Base-by-base conservation (phyloP, 805 yeast genomes). In the Saccharomycopsis selenospora region DNA sequence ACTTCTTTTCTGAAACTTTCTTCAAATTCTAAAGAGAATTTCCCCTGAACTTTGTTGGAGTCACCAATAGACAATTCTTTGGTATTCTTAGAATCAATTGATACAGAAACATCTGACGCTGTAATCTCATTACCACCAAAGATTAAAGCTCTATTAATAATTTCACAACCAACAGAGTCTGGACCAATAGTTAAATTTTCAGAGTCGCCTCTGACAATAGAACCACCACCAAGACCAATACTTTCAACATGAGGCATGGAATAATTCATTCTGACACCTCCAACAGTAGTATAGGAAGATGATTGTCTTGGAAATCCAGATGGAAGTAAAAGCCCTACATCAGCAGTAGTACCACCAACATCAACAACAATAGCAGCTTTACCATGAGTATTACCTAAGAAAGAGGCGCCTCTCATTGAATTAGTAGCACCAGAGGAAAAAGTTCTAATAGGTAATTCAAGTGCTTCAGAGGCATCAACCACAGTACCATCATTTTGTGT, bases 401-500 rank as follows among this genome's bases (percentile, higher is more conserved):
- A 69, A 0, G 75, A 65, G 1, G 77, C 77, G 40, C 75, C 75
- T 53, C 72, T 57, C 70, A 71, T 70, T 8, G 73, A 69, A 52
- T 71, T 70, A 11, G 76, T 73, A 2, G 76, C 72, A 40, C 77
- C 77, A 8, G 76, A 71, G 3, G 73, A 67, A 55, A 72, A 72
- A 1, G 77, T 72, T 38, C 68, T 58, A 29, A 73, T 72, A n/a
- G 77, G 77, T 3, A 64, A 56, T 25, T 58, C 56, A 40, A 64
- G 49, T 0, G 73, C 75, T 27, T 70, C 75, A 5, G 57, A 49
- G 4, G 68, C 66, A 2, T 72, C 59, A 3, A 71, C 55, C 13
- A 72, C 67, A 1, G 77, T 72, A 4, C 77, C 78, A 51, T 73
- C 76, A 55, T 73, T 73, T 56, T 72, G 77, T 7, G 76, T 70